Base-by-base conservation (phyloP, 345 rosid genomes). In the Diplotaxis tenuifolia region DNA sequence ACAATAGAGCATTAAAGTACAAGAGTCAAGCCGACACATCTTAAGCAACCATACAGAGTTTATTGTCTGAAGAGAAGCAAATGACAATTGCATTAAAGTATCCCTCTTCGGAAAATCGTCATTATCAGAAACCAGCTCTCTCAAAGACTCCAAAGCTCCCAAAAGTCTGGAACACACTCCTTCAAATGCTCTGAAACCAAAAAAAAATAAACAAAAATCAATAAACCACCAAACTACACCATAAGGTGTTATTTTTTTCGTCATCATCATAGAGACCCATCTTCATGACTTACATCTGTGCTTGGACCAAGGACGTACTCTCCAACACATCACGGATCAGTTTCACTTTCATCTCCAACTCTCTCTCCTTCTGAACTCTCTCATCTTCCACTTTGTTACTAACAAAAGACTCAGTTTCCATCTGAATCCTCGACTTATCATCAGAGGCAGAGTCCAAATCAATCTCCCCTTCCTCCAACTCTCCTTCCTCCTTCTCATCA, bases 391-490 rank as follows among this genome's bases (percentile, higher is more conserved):
- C 65, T 10, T 15, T 29, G 15, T 21, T 6, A 67, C 1, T 68
- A 71, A 40, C 74, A 40, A 25, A 64, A 21, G 62, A 64, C 29
- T 78, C 80, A 10, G 29, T 40, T 2, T 54, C 71, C 57, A 28
- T 21, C 18, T 57, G 29, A 29, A 22, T n/a, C n/a, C n/a, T n/a
- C n/a, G n/a, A n/a, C n/a, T n/a, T n/a, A n/a, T n/a, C n/a, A n/a
- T n/a, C n/a, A n/a, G n/a, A n/a, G n/a, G n/a, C 32, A 19, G 70
- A 78, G 59, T 93, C 94, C 85, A 87, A 75, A 83, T 92, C 98
- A 81, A 96, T 90, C 81, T 96, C 99, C 1, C 99, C 99, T 80
- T 95, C 99, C 80, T 95, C 99, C 79, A 95, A 72, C 77, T 95
- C 99, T 11, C 96, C 98, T 53, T 92, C 99, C 75, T 94, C 99